phyloP scores from a whole-genome alignment of 148 eudicot genomes.

The Amaranthus hypochondriacus region DNA sequence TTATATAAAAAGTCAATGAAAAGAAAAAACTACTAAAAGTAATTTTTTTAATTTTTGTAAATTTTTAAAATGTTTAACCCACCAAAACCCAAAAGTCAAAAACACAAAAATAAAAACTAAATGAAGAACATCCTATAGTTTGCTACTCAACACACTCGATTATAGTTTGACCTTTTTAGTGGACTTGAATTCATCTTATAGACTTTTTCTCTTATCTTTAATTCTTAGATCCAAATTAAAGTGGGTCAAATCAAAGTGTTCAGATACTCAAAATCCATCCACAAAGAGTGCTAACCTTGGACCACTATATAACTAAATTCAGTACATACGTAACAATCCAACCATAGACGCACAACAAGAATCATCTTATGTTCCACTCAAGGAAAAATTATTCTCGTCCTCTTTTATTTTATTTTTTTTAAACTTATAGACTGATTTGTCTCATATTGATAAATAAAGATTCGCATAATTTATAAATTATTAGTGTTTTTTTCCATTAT shows the following conservation, averaged over 20 bases:
- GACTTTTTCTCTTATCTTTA: background rate
- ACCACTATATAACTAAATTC: slow-evolving; percentile 16
- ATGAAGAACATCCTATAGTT: too few species aligned
- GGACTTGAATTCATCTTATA: too few species aligned
- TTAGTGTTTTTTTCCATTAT: too few species aligned
- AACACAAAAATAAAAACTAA: too few species aligned
- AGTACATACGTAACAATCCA: background rate
- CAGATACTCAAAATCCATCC: background rate
- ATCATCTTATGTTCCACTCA: slow-evolving; percentile 10
- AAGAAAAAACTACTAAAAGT: too few species aligned
- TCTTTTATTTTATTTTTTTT: background rate
- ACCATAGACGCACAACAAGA: background rate
- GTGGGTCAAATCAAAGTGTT: background rate
- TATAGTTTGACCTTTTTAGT: background rate
- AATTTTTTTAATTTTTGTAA: too few species aligned
- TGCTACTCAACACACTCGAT: background rate
- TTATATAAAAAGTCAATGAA: too few species aligned
- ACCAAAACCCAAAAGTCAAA: too few species aligned
- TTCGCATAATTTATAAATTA: too few species aligned
- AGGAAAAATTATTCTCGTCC: background rate
- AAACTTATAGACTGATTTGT: background rate
- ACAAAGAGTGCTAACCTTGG: slow-evolving; percentile 17
- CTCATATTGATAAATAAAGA: too few species aligned
- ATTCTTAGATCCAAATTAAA: background rate
- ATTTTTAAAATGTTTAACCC: too few species aligned